These are phyloP conservation scores for Hsuehochloa calcarea DNA, from an alignment of 176 grass and related monocot species.

Conservation along the genomic window DNA sequence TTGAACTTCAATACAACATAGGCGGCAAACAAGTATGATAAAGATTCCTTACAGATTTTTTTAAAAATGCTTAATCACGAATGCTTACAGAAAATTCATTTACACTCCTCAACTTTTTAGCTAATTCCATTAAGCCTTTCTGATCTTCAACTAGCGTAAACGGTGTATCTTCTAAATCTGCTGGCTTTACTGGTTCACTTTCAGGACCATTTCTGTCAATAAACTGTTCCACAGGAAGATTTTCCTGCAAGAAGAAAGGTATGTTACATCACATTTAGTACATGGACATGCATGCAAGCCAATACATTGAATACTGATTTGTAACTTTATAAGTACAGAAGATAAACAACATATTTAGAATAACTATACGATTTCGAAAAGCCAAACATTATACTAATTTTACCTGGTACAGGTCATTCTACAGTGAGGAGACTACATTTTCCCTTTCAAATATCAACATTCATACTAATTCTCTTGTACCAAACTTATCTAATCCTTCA, in stretches of 20 bases:
- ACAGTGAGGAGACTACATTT: not conserved
- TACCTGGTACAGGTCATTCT: not conserved
- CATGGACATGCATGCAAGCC: constrained; percentile 12
- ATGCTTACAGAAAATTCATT: constrained; percentile 93
- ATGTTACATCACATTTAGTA: constrained; percentile 1
- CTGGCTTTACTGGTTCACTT: constrained; percentile 70
- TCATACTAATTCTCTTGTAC: constrained; percentile 12
- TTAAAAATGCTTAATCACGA: constrained; percentile 9
- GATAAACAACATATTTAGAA: constrained; percentile 3
- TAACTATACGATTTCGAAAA: constrained; percentile 7
- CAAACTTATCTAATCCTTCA: constrained; percentile 1
- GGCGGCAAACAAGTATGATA: not conserved
- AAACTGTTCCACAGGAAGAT: constrained; percentile 55
- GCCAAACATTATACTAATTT: not conserved
- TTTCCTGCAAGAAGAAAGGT: constrained; percentile 60
- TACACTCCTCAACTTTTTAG: constrained; percentile 70
- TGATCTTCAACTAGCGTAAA: constrained; percentile 76
- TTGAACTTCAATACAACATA: not conserved
- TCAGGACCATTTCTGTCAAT: constrained; percentile 65
- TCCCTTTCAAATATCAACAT: constrained; percentile 15
- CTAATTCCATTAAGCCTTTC: constrained; percentile 69
- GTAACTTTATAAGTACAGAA: not conserved
- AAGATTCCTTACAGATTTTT: constrained; percentile 11
- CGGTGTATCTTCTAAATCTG: constrained; percentile 64
- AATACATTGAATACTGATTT: not conserved